These are phyloP conservation scores for Penicillium diatomitis DNA, from an alignment of 495 filamentous ascomycete species.

Conservation along the genomic window DNA sequence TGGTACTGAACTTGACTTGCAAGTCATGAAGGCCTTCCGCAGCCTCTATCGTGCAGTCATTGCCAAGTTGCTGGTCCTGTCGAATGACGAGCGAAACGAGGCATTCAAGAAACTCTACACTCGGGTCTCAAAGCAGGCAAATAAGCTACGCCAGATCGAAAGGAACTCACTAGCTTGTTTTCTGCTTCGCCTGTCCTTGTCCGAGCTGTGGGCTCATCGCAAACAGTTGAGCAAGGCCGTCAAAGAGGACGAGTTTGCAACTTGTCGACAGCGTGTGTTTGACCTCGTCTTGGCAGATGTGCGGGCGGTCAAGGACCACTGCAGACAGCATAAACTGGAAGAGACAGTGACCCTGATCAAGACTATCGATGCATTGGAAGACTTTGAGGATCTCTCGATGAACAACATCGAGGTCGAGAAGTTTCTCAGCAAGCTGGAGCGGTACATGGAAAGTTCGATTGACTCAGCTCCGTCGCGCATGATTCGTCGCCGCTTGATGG, in stretches of 20 bases:
- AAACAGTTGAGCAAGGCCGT: constrained; percentile 21
- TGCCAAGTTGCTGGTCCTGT: constrained; percentile 27
- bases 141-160: constrained; percentile 29
- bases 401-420: constrained; percentile 32
- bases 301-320: constrained; percentile 32
- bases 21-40: constrained; percentile 36
- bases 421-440: constrained; percentile 31
- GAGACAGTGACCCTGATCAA: constrained; percentile 35
- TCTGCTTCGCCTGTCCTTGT: constrained; percentile 30
- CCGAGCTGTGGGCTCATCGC: constrained; percentile 31
- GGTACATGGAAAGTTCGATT: constrained; percentile 30
- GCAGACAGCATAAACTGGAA: constrained; percentile 32
- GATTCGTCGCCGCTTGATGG: constrained; percentile 32
- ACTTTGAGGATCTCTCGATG: constrained; percentile 34
- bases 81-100: constrained; percentile 26
- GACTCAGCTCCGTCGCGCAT: constrained; percentile 28
- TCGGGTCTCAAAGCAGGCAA: constrained; percentile 24
- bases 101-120: constrained; percentile 30
- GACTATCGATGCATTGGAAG: constrained; percentile 35
- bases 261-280: constrained; percentile 29
- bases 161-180: constrained; percentile 34
- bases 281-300: constrained; percentile 28
- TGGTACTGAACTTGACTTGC: constrained; percentile 29
- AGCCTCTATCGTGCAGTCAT: constrained; percentile 29
- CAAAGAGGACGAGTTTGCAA: constrained; percentile 23